Base-by-base conservation (phyloP, 768 basidiomycete genomes). In the Suillus occidentalis region DNA sequence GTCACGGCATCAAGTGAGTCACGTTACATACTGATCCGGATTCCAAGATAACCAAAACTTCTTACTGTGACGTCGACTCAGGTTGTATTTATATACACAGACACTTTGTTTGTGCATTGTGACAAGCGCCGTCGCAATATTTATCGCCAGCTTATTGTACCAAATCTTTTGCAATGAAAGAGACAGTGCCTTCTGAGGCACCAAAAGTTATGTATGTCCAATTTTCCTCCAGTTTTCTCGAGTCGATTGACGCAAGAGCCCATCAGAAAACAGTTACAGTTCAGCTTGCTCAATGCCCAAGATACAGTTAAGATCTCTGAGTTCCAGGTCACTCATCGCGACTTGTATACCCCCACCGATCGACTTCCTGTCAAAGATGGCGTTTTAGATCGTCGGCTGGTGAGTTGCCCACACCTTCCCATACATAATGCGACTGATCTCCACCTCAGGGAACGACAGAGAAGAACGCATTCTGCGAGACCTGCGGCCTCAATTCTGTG, bases 241-340 rank as follows among this genome's bases (percentile, higher is more conserved):
- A 53, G 47, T 20, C 4, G 62, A 63, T 55, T 66, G 56, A 72
- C 47, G 67, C 58, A 28, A 65, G 56, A 49, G 50, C 40, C 63
- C 58, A 42, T 63, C 74, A 97, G 96, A 72, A 98, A 98, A 82
- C 89, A 93, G 76, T 85, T 99, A 39, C 97, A 99, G 82, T 99
- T 99, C 79, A 92, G 92, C 75, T 85, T 97, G 60, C 83, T 99
- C 70, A 93, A 90, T 76, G 90, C 94, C 36, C 95, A 98, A 77
- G 96, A 99, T 73, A 92, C 97, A 5, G 97, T 99, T 70, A 91
- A 90, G 73, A 86, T 98, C 64, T 92, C 97, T 10, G 97, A 99
- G 77, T 97, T 97, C 71, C 94, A 99, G 78, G 92, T 97, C 69
- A 95, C 93, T 20, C 90, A 93, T 75, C 85, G 93, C 31, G 95